Percentiles rank a stretch among this genome's conserved stretches.
These are phyloP conservation scores for Neobulgaria alba DNA, from an alignment of 2,329 filamentous ascomycete species.

Conservation along the genomic window DNA sequence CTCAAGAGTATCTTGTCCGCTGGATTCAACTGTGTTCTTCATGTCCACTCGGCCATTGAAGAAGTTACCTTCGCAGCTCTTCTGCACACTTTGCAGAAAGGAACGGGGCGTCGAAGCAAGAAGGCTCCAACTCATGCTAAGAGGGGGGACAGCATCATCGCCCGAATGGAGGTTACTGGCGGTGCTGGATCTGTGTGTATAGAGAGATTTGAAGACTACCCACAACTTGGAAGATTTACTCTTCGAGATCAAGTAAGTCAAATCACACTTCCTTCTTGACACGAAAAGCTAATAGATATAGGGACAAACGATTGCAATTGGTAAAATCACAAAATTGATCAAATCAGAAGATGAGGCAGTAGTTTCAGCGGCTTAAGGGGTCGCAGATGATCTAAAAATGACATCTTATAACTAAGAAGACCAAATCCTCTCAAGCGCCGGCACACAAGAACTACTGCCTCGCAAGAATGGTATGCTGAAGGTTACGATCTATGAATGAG, in stretches of 20 bases:
- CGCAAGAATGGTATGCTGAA: too few relatives aligned
- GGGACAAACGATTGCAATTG: slow-evolving; percentile 98
- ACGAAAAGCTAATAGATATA: slow-evolving; percentile 32
- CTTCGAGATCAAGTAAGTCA: slow-evolving; percentile 68
- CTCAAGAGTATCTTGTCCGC: slow-evolving; percentile 89
- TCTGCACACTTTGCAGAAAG: slow-evolving; percentile 91
- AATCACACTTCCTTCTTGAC: slow-evolving; percentile 16
- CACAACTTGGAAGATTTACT: slow-evolving; percentile 86
- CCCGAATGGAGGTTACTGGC: slow-evolving; percentile 77
- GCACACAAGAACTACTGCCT: too few relatives aligned
- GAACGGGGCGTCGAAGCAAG: slow-evolving; percentile 89
- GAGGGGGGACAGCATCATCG: slow-evolving; percentile 77
- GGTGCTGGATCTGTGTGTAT: slow-evolving; percentile 83
- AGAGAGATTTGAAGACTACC: slow-evolving; percentile 91
- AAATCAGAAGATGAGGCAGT: slow-evolving; percentile 29
- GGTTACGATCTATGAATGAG: too few relatives aligned
- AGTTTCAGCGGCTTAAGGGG: slow-evolving; percentile 15
- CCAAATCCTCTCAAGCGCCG: too few relatives aligned
- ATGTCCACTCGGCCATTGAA: slow-evolving; percentile 95
- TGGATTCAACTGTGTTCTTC: slow-evolving; percentile 95
- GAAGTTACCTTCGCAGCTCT: slow-evolving; percentile 87
- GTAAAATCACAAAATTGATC: slow-evolving; percentile 93
- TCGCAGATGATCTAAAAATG: slow-evolving; percentile 5
- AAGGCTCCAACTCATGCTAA: slow-evolving; percentile 85
- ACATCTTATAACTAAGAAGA: background rate